Evolutionary conservation across 192 early-diverging fungal species (phyloP), one percentile per base, ranked within the genome.

Genomic region (Coemansia sp.): DNA sequence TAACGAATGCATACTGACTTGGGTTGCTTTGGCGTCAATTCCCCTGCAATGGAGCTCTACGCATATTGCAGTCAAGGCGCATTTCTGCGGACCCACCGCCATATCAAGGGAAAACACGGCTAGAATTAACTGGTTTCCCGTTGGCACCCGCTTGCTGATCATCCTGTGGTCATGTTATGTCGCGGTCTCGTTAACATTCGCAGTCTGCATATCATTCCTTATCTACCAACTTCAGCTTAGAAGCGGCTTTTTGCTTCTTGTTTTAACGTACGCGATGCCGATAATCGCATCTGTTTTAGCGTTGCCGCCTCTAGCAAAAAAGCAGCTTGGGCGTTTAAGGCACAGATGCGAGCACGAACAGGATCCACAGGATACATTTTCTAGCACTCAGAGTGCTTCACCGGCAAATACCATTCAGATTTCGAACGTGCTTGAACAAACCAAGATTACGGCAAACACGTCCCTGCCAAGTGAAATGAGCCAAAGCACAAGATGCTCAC

Each of bases 121-220:
- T 26, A 30, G 39, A 12, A 66, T 66, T 34, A 72, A 69, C 63
- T 73, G 70, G 71, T 44, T 66, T n/a, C 76, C 70, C 5, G 68
- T 63, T 4, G 64, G 52, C n/a, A 39, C 59, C 5, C 55, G 70
- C 12, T 24, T 70, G 6, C 63, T 64, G 16, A 57, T 68, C 24
- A 46, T 52, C 8, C 43, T 77, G n/a, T 77, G 75, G 75, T 33
- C 43, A 10, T 10, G 26, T 2, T 72, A 64, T 43, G 15, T 64
- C 10, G 62, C 30, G 2, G 10, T 44, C 0, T 24, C 45, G 33
- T 36, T 62, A 2, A 26, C 69, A 2, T 39, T 77, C 3, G 39
- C 60, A 14, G 36, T 2, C 1, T 62, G 44, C 8, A 63, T 52
- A 4, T 45, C 75, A 2, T 38, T 53, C n/a, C 30, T 68, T 4